phyloP scores from a whole-genome alignment of 176 grass and related monocot species.

The Triticum monococcum region DNA sequence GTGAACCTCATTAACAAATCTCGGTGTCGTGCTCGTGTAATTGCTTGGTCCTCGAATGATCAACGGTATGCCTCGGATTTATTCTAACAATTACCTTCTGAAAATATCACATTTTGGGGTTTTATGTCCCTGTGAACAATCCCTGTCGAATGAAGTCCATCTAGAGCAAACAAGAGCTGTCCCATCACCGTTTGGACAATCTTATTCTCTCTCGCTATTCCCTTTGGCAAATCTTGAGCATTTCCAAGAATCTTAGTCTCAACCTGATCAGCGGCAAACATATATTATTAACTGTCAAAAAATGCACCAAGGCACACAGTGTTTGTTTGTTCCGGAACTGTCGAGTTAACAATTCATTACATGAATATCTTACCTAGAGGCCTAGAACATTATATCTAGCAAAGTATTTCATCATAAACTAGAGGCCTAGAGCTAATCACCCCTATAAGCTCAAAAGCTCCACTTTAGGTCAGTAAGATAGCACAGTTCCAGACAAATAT shows the following conservation, averaged over 20 bases:
- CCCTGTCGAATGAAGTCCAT: conserved; percentile 93
- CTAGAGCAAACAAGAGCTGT: conserved; percentile 94
- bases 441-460: background rate
- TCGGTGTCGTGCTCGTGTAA: too few species aligned
- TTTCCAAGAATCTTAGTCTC: conserved; percentile 96
- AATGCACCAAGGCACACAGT: background rate
- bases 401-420: conserved; percentile 5
- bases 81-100: too few species aligned
- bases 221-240: conserved; percentile 80
- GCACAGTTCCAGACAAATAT: background rate
- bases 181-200: conserved; percentile 95
- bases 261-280: conserved; percentile 52
- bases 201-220: conserved; percentile 83
- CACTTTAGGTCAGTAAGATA: background rate
- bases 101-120: conserved; percentile 99
- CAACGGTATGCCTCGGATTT: too few species aligned
- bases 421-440: background rate
- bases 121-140: conserved; percentile 99
- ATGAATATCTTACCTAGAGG: background rate
- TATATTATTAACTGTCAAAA: background rate
- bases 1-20: too few species aligned
- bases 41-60: too few species aligned
- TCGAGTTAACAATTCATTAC: background rate
- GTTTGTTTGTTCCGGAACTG: background rate
- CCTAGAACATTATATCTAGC: background rate